Conservation (phyloP, 2,329 filamentous ascomycete genomes). For the Helminthosporium solani region DNA sequence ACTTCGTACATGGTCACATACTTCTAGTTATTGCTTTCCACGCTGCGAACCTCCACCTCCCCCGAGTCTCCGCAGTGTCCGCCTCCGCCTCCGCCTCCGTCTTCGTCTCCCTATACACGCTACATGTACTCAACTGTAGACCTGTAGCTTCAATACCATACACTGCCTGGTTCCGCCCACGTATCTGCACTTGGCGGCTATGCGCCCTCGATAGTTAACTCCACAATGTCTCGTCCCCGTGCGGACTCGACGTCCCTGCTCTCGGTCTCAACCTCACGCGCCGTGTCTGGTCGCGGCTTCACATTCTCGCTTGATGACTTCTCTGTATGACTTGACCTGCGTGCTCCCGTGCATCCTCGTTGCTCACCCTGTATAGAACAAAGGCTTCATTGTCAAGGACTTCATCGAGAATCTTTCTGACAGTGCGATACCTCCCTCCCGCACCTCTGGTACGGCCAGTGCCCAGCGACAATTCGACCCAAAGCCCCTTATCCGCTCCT, state of each 20-base stretch:
- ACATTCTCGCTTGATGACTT: slow-evolving; percentile 82
- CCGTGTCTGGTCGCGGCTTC: slow-evolving; percentile 61
- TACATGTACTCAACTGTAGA: background rate
- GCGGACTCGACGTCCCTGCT: slow-evolving; percentile 47
- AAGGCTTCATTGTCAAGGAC: slow-evolving; percentile 95
- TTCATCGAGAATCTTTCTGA: slow-evolving; percentile 94
- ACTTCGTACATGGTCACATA: too few relatives aligned
- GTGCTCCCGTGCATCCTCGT: background rate
- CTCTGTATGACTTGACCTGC: slow-evolving; percentile 42
- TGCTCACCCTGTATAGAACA: slow-evolving; percentile 34
- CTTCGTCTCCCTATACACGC: background rate
- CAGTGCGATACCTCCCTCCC: slow-evolving; percentile 72
- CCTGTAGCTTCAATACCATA: background rate
- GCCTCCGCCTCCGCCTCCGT: too few relatives aligned
- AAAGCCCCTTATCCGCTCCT: slow-evolving; percentile 93
- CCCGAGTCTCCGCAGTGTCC: background rate
- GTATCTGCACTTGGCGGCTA: slow-evolving; percentile 2
- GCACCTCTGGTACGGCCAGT: slow-evolving; percentile 66
- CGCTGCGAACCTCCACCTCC: too few relatives aligned
- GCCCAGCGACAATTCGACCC: slow-evolving; percentile 70
- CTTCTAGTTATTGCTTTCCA: too few relatives aligned
- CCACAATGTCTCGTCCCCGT: slow-evolving; percentile 38
- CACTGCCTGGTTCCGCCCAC: background rate
- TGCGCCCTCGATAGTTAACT: slow-evolving; percentile 16
- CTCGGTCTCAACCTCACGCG: slow-evolving; percentile 43